Percentiles rank a stretch among this genome's conserved stretches.
Evolutionary conservation across 2,329 filamentous ascomycete genomes (phyloP).

Genomic region (Ceratocystis cubensis): DNA sequence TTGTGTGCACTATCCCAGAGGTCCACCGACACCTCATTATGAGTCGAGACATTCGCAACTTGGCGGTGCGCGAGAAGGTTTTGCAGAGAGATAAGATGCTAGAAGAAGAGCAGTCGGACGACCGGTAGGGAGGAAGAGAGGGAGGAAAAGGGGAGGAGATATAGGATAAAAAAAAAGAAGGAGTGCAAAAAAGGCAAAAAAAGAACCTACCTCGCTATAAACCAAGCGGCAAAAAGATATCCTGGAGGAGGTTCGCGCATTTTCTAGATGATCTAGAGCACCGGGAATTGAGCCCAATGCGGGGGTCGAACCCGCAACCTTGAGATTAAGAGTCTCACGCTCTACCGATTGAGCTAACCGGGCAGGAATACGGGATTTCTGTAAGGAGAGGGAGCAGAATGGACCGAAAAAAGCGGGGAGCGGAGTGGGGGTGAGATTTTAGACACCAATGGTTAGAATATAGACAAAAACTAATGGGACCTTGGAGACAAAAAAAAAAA

Average conservation of each 20-base stretch:
- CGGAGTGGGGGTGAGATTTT: too few relatives aligned
- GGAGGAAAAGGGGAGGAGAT: neutral
- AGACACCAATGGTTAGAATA: too few relatives aligned
- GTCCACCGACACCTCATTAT: neutral
- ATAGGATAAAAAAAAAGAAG: neutral
- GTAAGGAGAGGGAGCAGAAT: neutral
- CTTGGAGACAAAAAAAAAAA: too few relatives aligned
- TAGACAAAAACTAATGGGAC: too few relatives aligned
- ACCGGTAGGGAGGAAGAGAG: neutral
- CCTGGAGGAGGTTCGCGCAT: neutral
- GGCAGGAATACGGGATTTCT: constrained; percentile 26
- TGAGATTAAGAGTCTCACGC: constrained; percentile 55
- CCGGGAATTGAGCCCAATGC: constrained; percentile 24
- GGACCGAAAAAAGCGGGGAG: neutral
- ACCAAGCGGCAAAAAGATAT: neutral
- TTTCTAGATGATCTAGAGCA: constrained; percentile 19
- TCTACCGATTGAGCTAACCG: constrained; percentile 60
- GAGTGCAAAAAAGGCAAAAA: neutral
- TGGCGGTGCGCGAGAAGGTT: neutral
- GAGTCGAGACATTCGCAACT: neutral
- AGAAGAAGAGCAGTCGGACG: neutral
- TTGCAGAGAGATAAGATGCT: neutral
- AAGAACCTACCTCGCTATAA: too few relatives aligned
- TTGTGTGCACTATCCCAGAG: neutral
- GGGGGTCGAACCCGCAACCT: constrained; percentile 34